Base-by-base conservation (phyloP, 805 yeast species). In the Debaryomyces castellii region DNA sequence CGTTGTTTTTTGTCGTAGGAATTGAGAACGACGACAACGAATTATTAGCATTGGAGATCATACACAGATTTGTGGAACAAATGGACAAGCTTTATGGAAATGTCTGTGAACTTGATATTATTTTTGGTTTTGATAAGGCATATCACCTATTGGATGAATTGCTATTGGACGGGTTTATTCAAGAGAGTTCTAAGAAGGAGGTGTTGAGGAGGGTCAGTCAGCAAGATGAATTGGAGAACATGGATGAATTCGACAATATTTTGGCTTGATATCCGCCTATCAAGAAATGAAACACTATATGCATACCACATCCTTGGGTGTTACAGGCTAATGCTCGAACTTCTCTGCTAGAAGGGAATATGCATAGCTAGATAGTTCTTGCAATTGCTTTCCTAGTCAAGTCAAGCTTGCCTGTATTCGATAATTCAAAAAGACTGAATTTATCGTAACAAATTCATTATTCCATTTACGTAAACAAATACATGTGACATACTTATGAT, bases 31-130 rank as follows among this genome's bases (percentile, higher is more conserved):
- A 80, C 39, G 96, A 88, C 59, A 94, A 94, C 63, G 99, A 94
- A 63, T 74, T 94, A 51, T 67, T 89, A 44, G 83, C 95, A 1
- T 72, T 94, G 46, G 99, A 94, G 59, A 72, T 87, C 14, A 84
- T 94, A 42, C 99, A 94, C 63, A 76, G 97, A 49, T 94, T 84
- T 63, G 99, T 94, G 34, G 99, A 94, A 64, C 90, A 89, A 52
- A 89, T 94, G 97, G 99, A 94, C 71, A 85, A 87, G 55, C 82
- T 90, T 48, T 94, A 89, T 62, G 97, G 97, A 10, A 92, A 89
- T 59, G 99, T 94, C 14, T 90, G 97, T 67, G 99, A 94, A 64
- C 74, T 94, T 57, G 99, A 94, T 68, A 94, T 94, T 51, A 94
- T 94, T 41, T 94, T 94, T 78, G 94, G 95, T 59, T 94, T 94